A percentile compares a stretch with the other conserved stretches of the same genome.
Evolutionary conservation across 2,329 filamentous ascomycete genomes (phyloP).

Genomic region (Aureobasidium sp.): DNA sequence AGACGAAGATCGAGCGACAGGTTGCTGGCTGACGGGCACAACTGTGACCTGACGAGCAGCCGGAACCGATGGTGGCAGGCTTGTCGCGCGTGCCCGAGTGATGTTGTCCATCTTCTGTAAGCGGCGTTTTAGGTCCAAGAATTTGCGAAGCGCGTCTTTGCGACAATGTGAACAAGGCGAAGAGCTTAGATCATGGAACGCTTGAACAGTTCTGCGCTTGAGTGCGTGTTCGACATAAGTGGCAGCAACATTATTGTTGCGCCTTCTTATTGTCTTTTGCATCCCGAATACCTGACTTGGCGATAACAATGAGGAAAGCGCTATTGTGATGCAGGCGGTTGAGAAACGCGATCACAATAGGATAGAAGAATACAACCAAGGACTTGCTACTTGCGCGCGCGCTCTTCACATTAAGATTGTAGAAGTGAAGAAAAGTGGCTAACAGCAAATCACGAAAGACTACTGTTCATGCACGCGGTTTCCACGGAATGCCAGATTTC

Average conservation of each 20-base stretch:
- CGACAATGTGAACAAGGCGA: slow-evolving; percentile 14
- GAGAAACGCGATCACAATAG: not conserved
- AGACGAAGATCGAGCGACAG: not conserved
- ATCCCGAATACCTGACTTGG: not conserved
- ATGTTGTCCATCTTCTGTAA: not conserved
- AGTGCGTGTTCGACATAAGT: slow-evolving; percentile 4
- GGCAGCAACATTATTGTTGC: slow-evolving; percentile 14
- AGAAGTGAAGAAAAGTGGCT: not conserved
- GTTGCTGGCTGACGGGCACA: not conserved
- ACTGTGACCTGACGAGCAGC: not conserved
- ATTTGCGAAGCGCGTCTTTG: slow-evolving; percentile 2
- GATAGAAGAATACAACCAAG: not conserved
- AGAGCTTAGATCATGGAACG: slow-evolving; percentile 5
- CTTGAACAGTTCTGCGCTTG: not conserved
- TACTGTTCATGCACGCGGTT: slow-evolving; percentile 10
- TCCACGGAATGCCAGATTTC: not conserved
- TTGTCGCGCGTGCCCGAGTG: not conserved
- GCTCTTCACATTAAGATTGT: not conserved
- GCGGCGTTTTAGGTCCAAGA: slow-evolving; percentile 5
- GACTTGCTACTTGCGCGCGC: not conserved
- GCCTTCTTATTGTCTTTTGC: slow-evolving; percentile 6
- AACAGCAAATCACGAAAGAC: slow-evolving; percentile 13
- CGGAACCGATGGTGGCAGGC: not conserved
- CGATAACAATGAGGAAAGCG: not conserved
- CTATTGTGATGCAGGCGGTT: not conserved